phyloP scores from a whole-genome alignment of 331 rosid species.

The Malus hybrid region DNA sequence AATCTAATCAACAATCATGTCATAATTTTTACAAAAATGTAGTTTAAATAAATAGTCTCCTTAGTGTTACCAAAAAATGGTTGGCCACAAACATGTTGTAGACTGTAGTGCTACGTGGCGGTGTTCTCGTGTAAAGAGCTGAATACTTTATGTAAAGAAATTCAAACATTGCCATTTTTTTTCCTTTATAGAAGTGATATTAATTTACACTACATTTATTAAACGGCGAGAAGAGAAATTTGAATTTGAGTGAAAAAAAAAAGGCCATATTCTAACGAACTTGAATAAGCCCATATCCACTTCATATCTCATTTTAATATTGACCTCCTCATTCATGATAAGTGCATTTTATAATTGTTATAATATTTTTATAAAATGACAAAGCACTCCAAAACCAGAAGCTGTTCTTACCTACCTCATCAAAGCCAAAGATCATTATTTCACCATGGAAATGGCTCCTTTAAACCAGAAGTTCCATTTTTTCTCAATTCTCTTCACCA shows the following conservation, averaged over 20 bases:
- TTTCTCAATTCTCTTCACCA: not conserved
- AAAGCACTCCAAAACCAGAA: not conserved
- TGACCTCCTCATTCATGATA: not conserved
- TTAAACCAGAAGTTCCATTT: not conserved
- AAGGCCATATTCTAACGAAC: accelerated
- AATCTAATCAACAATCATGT: too few relatives aligned
- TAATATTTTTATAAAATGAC: too few relatives aligned
- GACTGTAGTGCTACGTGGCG: not conserved
- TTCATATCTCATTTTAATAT: too few relatives aligned
- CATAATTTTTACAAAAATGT: too few relatives aligned
- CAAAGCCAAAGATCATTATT: not conserved
- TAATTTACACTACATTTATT: too few relatives aligned
- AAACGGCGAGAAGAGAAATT: accelerated
- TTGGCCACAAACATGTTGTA: not conserved
- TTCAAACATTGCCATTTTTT: too few relatives aligned
- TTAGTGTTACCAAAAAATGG: not conserved
- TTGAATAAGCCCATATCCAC: too few relatives aligned
- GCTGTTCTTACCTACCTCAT: not conserved
- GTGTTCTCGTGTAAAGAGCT: not conserved
- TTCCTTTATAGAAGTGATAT: not conserved
- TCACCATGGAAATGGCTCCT: not conserved
- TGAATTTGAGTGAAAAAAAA: too few relatives aligned
- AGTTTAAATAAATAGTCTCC: too few relatives aligned
- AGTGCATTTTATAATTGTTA: too few relatives aligned
- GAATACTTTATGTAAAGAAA: too few relatives aligned